Base-by-base conservation (phyloP, 257 asterid genomes). In the Lavandula angustifolia region DNA sequence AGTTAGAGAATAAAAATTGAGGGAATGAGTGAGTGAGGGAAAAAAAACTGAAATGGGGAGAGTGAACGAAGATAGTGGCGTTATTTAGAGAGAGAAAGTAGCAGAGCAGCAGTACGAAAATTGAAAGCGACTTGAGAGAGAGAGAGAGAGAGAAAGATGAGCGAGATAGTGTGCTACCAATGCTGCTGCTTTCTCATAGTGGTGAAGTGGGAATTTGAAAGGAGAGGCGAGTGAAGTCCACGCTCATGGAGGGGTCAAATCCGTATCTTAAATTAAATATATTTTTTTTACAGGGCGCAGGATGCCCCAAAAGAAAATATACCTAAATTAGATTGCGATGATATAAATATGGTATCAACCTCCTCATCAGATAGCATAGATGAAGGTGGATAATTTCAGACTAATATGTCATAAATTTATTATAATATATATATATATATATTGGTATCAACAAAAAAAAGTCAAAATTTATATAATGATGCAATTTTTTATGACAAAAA, bases 21-120 rank as follows among this genome's bases (percentile, higher is more conserved):
- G 62, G 67, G 65, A 62, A 33, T 8, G 64, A 55, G 59, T 9
- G 14, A 17, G 73, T 5, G 12, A 56, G 27, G 27, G 27, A 22
- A 22, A 22, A 22, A 22, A n/a, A n/a, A n/a, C n/a, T 22, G 27
- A 57, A 58, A 18, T 12, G 73, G 46, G 57, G 62, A 34, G 70
- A 58, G 50, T 9, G 50, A 58, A 29, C 44, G 44, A 63, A 37
- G 70, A 66, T 55, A 68, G 62, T 55, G 80, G 85, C 75, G 82
- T 40, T 56, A 60, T 69, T 61, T 68, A 74, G 82, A 69, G 75
- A 74, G 81, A 67, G 74, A 80, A 49, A 68, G 52, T 27, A 34
- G 75, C 0, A n/a, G 65, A 42, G 16, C 16, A 11, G 58, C 69
- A 71, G 81, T 47, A n/a, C n/a, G n/a, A n/a, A n/a, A n/a, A n/a